Conservation (phyloP, 352 stramenopile genomes). For the Pythium chondricola region DNA sequence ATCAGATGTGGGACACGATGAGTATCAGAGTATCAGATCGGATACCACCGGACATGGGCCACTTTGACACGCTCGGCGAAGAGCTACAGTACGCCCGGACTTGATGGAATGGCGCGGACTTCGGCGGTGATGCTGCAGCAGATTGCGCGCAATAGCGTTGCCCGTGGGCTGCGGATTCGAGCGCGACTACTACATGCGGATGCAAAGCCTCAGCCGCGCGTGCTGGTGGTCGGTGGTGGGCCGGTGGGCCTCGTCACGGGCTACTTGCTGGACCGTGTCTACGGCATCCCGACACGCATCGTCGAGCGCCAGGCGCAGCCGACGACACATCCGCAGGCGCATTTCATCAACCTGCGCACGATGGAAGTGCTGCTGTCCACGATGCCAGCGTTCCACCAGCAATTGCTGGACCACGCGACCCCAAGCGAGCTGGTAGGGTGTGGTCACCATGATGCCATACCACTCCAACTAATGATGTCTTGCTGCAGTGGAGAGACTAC, state of each 20-base stretch:
- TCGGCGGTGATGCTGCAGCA: slow-evolving; percentile 1
- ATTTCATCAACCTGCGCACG: slow-evolving; percentile 93
- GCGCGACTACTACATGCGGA: slow-evolving; percentile 2
- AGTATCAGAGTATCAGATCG: background rate
- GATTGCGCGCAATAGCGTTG: too few species aligned
- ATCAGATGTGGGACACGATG: slow-evolving; percentile 11
- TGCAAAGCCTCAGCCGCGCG: slow-evolving; percentile 15
- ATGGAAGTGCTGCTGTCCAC: slow-evolving; percentile 89
- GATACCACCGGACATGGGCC: too few species aligned
- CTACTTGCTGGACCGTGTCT: slow-evolving; percentile 68
- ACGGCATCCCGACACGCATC: slow-evolving; percentile 58
- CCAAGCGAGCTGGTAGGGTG: slow-evolving; percentile 48
- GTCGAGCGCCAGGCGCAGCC: slow-evolving; percentile 68
- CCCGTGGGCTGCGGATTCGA: background rate
- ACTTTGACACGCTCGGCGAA: too few species aligned
- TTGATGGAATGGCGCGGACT: slow-evolving; percentile 13
- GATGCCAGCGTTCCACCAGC: slow-evolving; percentile 73
- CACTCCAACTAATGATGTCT: background rate
- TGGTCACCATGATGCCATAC: background rate
- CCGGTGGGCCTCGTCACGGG: slow-evolving; percentile 62
- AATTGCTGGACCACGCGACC: slow-evolving; percentile 48
- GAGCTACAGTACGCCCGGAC: too few species aligned
- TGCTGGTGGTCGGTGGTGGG: slow-evolving; percentile 72
- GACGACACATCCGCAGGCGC: slow-evolving; percentile 89
- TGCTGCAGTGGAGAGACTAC: slow-evolving; percentile 74